These are phyloP conservation scores for Alternaria arborescens DNA, from an alignment of 2,329 filamentous ascomycete genomes.

Conservation along the genomic window DNA sequence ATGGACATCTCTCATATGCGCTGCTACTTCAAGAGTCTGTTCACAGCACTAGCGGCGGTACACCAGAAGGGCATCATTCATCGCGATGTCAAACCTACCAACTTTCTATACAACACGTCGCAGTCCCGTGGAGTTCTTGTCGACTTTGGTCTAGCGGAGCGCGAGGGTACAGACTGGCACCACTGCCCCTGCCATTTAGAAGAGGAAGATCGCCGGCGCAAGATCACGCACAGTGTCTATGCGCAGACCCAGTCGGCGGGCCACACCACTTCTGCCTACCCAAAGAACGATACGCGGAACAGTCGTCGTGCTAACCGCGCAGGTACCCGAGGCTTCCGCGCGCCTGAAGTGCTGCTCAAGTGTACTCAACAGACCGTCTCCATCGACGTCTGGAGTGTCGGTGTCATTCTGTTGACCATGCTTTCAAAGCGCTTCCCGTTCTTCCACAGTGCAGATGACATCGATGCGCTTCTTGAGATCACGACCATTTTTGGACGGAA, in stretches of 20 bases:
- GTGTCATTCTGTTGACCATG: constrained; percentile 96
- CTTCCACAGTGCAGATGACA: constrained; percentile 98
- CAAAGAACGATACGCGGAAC: constrained; percentile 86
- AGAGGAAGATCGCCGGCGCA: constrained; percentile 66
- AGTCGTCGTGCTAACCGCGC: constrained; percentile 92
- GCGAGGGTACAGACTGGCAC: constrained; percentile 73
- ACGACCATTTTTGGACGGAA: constrained; percentile 89
- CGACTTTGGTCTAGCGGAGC: constrained; percentile 97
- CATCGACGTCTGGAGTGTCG: constrained; percentile 96
- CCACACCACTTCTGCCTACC: constrained; percentile 70
- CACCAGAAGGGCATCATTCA: constrained; percentile 88
- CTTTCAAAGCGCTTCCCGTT: constrained; percentile 93
- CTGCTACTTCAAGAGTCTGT: constrained; percentile 87
- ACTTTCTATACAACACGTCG: constrained; percentile 89
- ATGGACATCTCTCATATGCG: constrained; percentile 88
- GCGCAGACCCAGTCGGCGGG: constrained; percentile 60
- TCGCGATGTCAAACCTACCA: constrained; percentile 96
- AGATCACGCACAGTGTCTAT: constrained; percentile 66
- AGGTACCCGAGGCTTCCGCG: constrained; percentile 93
- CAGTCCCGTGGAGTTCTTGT: constrained; percentile 87
- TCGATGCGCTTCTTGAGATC: constrained; percentile 97
- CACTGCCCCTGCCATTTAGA: constrained; percentile 82
- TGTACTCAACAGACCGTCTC: constrained; percentile 92
- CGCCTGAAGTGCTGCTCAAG: constrained; percentile 95
- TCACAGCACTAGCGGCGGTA: constrained; percentile 83